These are phyloP conservation scores for Aspergillus phoenicis DNA, from an alignment of 2,329 filamentous ascomycete genomes.

Conservation along the genomic window DNA sequence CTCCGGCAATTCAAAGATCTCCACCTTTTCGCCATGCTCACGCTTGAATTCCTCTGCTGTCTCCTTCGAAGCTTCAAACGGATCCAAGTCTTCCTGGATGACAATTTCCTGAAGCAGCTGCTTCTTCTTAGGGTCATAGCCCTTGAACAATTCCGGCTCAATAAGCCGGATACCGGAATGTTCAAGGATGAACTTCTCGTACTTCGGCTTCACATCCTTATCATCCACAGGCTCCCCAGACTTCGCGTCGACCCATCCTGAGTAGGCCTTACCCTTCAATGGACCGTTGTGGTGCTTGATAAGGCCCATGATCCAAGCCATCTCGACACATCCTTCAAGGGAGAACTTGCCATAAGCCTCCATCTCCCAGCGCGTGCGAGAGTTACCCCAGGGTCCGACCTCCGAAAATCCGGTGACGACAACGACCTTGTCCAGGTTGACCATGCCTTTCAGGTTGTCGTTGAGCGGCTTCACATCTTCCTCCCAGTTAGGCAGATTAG, in stretches of 20 bases:
- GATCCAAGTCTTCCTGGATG: slow-evolving; percentile 94
- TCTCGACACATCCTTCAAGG: slow-evolving; percentile 95
- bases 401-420: slow-evolving; percentile 97
- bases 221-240: slow-evolving; percentile 93
- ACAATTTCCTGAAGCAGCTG: slow-evolving; percentile 97
- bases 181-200: slow-evolving; percentile 94
- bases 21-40: slow-evolving; percentile 95
- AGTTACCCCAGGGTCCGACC: slow-evolving; percentile 86
- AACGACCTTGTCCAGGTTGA: slow-evolving; percentile 96
- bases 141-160: slow-evolving; percentile 93
- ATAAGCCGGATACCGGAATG: slow-evolving; percentile 97
- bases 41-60: slow-evolving; percentile 96
- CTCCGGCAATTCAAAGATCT: slow-evolving; percentile 92
- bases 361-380: slow-evolving; percentile 98
- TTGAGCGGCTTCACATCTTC: slow-evolving; percentile 87
- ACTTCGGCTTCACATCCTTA: slow-evolving; percentile 96
- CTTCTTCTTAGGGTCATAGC: slow-evolving; percentile 98
- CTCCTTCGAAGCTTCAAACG: slow-evolving; percentile 96
- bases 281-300: slow-evolving; percentile 98
- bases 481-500: slow-evolving; percentile 86
- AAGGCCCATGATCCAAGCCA: slow-evolving; percentile 99
- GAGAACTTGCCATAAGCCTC: slow-evolving; percentile 96
- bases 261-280: slow-evolving; percentile 94
- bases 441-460: slow-evolving; percentile 90
- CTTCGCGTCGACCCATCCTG: slow-evolving; percentile 94